Evolutionary conservation across 768 basidiomycete species (phyloP).

Genomic region (Austroboletus eburneus): DNA sequence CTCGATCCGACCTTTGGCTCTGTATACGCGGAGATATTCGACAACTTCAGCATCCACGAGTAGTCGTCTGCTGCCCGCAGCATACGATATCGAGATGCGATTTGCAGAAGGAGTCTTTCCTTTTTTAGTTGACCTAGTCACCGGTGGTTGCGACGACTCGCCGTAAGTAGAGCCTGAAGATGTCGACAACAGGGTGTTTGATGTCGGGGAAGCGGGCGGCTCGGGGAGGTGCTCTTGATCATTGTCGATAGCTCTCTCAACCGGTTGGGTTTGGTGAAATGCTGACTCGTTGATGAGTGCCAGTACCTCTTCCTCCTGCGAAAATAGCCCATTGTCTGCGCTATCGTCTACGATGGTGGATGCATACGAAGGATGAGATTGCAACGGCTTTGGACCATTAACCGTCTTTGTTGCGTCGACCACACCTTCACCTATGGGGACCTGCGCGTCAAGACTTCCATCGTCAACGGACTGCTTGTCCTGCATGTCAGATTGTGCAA

Average conservation of each 20-base stretch:
- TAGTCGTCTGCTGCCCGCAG: constrained; percentile 79
- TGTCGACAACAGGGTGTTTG: constrained; percentile 41
- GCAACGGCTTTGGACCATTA: constrained; percentile 31
- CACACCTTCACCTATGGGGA: constrained; percentile 14
- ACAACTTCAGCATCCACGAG: constrained; percentile 89
- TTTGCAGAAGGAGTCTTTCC: constrained; percentile 66
- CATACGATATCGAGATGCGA: constrained; percentile 93
- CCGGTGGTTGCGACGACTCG: constrained; percentile 38
- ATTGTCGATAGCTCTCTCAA: constrained; percentile 19
- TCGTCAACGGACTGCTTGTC: constrained; percentile 46
- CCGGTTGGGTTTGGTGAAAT: constrained; percentile 13
- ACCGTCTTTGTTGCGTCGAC: constrained; percentile 3
- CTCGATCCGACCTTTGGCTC: constrained; percentile 84
- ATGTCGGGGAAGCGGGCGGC: constrained; percentile 54
- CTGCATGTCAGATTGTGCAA: constrained; percentile 32
- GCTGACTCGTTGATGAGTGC: constrained; percentile 16
- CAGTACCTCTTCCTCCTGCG: constrained; percentile 25
- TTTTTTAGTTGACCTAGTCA: constrained; percentile 27
- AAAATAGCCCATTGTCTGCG: constrained; percentile 28
- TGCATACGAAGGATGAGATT: constrained; percentile 43
- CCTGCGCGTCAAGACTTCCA: constrained; percentile 45
- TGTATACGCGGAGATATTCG: constrained; percentile 71
- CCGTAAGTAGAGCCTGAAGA: constrained; percentile 40
- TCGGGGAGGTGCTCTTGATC: constrained; percentile 51
- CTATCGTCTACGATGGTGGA: constrained; percentile 51